Conservation (phyloP, 2,329 filamentous ascomycete species). For the Zopfia rhizophila region DNA sequence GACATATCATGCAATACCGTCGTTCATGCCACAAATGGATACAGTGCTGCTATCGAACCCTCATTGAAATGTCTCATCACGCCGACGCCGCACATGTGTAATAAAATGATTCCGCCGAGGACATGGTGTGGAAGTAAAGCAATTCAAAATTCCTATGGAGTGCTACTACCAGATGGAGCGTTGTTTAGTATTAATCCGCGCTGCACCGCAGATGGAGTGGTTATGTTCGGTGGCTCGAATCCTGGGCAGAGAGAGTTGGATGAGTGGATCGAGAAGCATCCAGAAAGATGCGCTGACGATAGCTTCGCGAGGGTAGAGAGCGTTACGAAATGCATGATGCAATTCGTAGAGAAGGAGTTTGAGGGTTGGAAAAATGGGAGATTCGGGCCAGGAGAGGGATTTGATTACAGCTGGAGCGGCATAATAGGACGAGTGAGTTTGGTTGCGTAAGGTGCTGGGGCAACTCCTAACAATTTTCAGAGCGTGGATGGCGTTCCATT, state of each 20-base stretch:
- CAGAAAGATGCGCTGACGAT: slow-evolving; percentile 42
- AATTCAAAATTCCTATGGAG: slow-evolving; percentile 44
- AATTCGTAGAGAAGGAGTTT: slow-evolving; percentile 37
- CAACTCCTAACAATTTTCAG: too few species aligned
- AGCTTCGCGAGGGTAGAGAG: slow-evolving; percentile 34
- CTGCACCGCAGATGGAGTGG: slow-evolving; percentile 38
- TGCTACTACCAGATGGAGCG: slow-evolving; percentile 40
- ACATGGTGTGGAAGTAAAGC: slow-evolving; percentile 29
- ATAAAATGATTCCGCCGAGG: slow-evolving; percentile 33
- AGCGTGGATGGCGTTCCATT: slow-evolving; percentile 40
- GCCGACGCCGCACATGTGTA: slow-evolving; percentile 43
- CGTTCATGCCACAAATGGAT: slow-evolving; percentile 38
- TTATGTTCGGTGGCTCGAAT: slow-evolving; percentile 48
- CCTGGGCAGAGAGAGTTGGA: slow-evolving; percentile 44
- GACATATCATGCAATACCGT: slow-evolving; percentile 30
- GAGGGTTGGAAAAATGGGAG: slow-evolving; percentile 34
- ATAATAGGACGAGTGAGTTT: slow-evolving; percentile 30
- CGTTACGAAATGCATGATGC: slow-evolving; percentile 36
- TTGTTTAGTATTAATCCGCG: slow-evolving; percentile 49
- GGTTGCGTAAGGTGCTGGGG: too few species aligned
- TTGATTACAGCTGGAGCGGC: slow-evolving; percentile 43
- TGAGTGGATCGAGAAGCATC: slow-evolving; percentile 40
- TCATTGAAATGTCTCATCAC: slow-evolving; percentile 33
- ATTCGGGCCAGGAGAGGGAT: slow-evolving; percentile 42
- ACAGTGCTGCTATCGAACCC: slow-evolving; percentile 37